Evolutionary conservation across 768 basidiomycete genomes (phyloP).

Genomic region (Russula brevipes): DNA sequence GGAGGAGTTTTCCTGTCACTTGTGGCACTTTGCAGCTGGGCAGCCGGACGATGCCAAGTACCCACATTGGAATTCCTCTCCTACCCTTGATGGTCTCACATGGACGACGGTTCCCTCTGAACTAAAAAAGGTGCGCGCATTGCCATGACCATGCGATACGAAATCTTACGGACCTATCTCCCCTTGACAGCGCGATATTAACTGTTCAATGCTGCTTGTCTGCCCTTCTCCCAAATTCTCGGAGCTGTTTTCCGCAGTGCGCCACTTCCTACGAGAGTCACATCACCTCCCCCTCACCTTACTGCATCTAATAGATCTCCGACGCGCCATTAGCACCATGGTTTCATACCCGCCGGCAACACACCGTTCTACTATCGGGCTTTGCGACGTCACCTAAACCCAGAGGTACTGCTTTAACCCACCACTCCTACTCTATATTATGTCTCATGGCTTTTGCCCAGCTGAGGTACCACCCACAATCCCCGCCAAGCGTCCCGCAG

Average conservation of each 20-base stretch:
- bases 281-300: constrained; percentile 6
- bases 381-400: constrained; percentile 20
- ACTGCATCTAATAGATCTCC: constrained; percentile 12
- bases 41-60: constrained; percentile 21
- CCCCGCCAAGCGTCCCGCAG: constrained; percentile 23
- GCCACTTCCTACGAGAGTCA: constrained; percentile 12
- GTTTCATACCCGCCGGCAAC: constrained; percentile 16
- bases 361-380: constrained; percentile 22
- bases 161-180: background rate
- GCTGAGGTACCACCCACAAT: constrained; percentile 14
- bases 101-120: constrained; percentile 21
- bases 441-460: background rate
- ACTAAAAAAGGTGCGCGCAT: constrained; percentile 19
- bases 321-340: constrained; percentile 12
- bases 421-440: constrained; percentile 1
- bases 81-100: constrained; percentile 21
- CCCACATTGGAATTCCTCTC: constrained; percentile 16
- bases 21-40: constrained; percentile 25
- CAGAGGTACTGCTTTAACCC: constrained; percentile 16
- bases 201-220: constrained; percentile 22
- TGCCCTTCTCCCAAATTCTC: constrained; percentile 20
- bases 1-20: constrained; percentile 15
- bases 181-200: constrained; percentile 20
- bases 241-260: constrained; percentile 20
- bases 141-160: background rate